Evolutionary conservation across 2,329 filamentous ascomycete genomes (phyloP).

Genomic region (Aspergillus phoenicis): DNA sequence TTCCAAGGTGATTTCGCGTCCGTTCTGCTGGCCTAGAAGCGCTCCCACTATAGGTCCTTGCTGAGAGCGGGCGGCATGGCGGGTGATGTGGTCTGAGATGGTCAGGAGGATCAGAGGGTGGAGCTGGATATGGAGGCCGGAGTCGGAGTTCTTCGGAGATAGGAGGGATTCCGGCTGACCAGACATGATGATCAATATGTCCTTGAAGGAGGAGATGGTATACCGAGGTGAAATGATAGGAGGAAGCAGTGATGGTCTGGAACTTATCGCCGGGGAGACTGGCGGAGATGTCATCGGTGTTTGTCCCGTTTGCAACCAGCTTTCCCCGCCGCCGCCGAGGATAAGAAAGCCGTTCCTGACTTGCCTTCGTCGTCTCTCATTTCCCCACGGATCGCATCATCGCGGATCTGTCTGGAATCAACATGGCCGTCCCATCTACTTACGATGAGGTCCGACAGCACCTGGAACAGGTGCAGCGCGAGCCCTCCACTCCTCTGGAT

Average conservation of each 20-base stretch:
- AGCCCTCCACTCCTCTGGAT: constrained; percentile 52
- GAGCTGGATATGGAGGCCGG: constrained; percentile 75
- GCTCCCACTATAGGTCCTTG: constrained; percentile 78
- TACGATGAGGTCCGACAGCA: constrained; percentile 44
- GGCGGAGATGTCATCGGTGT: constrained; percentile 31
- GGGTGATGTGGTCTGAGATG: constrained; percentile 94
- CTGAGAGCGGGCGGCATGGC: constrained; percentile 78
- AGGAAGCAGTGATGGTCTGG: background rate
- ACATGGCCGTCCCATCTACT: constrained; percentile 40
- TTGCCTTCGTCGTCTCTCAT: background rate
- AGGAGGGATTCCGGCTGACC: constrained; percentile 60
- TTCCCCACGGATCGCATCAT: background rate
- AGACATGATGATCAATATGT: constrained; percentile 48
- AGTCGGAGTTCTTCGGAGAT: constrained; percentile 70
- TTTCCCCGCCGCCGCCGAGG: constrained; percentile 31
- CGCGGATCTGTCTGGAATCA: constrained; percentile 4
- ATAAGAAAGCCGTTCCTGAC: background rate
- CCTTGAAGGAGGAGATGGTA: background rate
- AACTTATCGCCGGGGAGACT: background rate
- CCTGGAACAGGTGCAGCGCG: constrained; percentile 47
- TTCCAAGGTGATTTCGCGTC: constrained; percentile 86
- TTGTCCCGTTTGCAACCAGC: constrained; percentile 36
- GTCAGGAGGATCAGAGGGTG: constrained; percentile 94
- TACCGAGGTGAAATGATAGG: background rate
- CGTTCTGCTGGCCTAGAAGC: constrained; percentile 88